Evolutionary conservation across 768 basidiomycete species (phyloP), one percentile per base, ranked within the genome.

Genomic region (Russula dissimulans): DNA sequence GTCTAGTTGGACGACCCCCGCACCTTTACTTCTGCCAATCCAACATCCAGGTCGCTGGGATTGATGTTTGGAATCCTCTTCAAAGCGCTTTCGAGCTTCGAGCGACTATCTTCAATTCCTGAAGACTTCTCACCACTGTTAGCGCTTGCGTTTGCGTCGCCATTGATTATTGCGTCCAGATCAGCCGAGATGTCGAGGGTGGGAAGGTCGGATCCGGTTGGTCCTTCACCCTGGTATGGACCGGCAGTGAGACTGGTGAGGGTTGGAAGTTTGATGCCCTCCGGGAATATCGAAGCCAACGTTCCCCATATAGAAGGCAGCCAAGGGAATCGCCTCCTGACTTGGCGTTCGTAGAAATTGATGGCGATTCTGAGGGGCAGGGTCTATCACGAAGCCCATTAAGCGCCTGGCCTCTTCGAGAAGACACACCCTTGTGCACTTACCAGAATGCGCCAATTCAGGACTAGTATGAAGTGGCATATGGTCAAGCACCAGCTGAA

Each of bases 401-500:
- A 15, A 54, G 52, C 36, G 42, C 32, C 32, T 22, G 49, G 9
- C 18, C 11, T 29, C 38, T 39, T 41, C 34, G 10, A 10, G 10
- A 18, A 52, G 54, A 17, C 15, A 15, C 41, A 45, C 32, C 11
- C 9, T 18, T 14, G 2, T 22, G 29, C 34, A 50, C 65, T 17
- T 47, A 65, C 65, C 3, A 42, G 5, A 22, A 65, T 6, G 10
- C 41, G 14, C 54, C 51, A 56, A 15, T 7, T 43, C 2, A 65
- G 0, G 4, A 18, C 26, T 7, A 31, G 14, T 12, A 48, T 10
- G 42, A 60, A 57, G 11, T 57, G 17, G 1, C 6, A 22, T 22
- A 57, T 26, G n/a, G 62, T 65, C 34, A 60, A 44, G 31, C 18
- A 54, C 65, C 62, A 65, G 47, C 65, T 57, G 18, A 64, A 34